Evolutionary conservation across 139 green algal genomes (phyloP).

Genomic region (Penium margaritaceum): DNA sequence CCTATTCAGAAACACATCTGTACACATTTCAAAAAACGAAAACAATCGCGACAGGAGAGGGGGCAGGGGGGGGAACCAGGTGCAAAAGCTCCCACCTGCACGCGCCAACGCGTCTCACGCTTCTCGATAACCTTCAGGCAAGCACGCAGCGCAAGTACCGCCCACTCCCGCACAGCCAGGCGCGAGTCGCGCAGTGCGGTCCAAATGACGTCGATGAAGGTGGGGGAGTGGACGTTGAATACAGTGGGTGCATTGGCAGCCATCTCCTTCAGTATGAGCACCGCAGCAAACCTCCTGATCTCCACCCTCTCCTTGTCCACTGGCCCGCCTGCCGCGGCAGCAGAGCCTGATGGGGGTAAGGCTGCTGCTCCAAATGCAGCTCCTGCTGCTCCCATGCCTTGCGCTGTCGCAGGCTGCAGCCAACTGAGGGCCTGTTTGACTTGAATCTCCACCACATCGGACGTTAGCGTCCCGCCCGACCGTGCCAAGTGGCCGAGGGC

Average conservation of each 20-base stretch:
- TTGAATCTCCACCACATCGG: conserved; percentile 80
- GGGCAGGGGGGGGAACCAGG: too few species aligned
- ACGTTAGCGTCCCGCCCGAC: conserved; percentile 64
- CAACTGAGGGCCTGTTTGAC: conserved; percentile 59
- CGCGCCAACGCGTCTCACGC: conserved; percentile 91
- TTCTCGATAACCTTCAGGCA: conserved; percentile 88
- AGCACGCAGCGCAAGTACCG: conserved; percentile 68
- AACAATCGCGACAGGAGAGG: too few species aligned
- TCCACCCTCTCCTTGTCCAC: conserved; percentile 47
- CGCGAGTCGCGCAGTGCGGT: conserved; percentile 70
- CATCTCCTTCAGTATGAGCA: conserved; percentile 73
- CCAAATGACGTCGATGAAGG: conserved; percentile 88
- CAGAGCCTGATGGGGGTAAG: too few species aligned
- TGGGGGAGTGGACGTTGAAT: conserved; percentile 93
- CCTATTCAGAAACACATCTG: too few species aligned
- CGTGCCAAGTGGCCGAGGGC: conserved; percentile 69
- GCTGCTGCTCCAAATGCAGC: too few species aligned
- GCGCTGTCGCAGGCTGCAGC: too few species aligned
- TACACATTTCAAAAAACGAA: too few species aligned
- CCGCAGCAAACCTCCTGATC: conserved; percentile 56
- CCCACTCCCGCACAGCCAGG: conserved; percentile 67
- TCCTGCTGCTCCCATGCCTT: too few species aligned
- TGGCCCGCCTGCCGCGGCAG: too few species aligned
- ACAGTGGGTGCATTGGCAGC: conserved; percentile 83
- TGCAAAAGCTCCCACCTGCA: too few species aligned